Evolutionary conservation across 176 grass and related monocot genomes (phyloP).

Genomic region (Triticum turgidum): DNA sequence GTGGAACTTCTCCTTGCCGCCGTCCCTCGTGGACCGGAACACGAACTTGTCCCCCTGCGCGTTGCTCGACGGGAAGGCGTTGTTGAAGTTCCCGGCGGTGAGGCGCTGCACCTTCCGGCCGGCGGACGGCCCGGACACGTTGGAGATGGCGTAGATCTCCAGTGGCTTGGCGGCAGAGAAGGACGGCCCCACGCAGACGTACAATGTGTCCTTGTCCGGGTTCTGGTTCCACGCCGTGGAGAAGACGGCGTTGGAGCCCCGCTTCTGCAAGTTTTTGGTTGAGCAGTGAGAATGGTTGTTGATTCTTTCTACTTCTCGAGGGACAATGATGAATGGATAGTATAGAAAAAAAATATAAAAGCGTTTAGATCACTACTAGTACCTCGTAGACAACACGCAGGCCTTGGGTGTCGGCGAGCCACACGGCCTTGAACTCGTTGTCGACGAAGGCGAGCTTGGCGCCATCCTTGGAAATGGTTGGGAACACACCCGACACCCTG

Average conservation of each 20-base stretch:
- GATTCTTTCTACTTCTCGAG: too few species aligned
- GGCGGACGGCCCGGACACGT: background rate
- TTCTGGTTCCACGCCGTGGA: conserved; percentile 48
- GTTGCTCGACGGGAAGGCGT: conserved; percentile 32
- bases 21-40: conserved; percentile 35
- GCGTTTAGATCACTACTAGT: too few species aligned
- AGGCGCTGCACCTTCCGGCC: background rate
- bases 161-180: conserved; percentile 14
- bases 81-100: conserved; percentile 17
- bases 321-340: too few species aligned
- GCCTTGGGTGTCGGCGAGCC: conserved; percentile 34
- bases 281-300: too few species aligned
- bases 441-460: conserved; percentile 49
- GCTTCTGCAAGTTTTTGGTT: background rate
- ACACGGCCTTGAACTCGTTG: conserved; percentile 49
- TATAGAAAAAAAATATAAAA: too few species aligned
- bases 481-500: conserved; percentile 43
- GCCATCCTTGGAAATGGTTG: conserved; percentile 41
- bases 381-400: conserved; percentile 16
- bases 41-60: conserved; percentile 17
- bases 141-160: conserved; percentile 30
- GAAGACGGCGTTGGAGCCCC: conserved; percentile 13
- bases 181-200: conserved; percentile 32
- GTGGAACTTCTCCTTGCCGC: background rate
- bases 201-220: conserved; percentile 14